Conservation (phyloP, 768 basidiomycete species). For the Hydnomerulius pinastri region DNA sequence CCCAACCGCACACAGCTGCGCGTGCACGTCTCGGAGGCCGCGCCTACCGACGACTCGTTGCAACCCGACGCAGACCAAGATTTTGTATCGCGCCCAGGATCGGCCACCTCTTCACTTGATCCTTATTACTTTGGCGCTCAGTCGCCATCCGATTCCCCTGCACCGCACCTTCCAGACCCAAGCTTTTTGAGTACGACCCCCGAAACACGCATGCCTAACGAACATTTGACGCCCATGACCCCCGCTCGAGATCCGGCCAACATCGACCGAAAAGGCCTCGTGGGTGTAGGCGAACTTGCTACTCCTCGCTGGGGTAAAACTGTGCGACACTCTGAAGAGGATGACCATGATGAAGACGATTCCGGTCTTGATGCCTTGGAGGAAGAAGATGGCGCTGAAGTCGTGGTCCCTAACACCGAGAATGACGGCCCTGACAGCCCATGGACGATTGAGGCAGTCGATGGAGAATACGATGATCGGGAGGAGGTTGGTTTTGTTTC, state of each 20-base stretch:
- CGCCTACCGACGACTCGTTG: conserved; percentile 29
- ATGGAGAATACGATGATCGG: conserved; percentile 72
- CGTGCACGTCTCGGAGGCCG: conserved; percentile 48
- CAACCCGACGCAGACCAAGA: conserved; percentile 47
- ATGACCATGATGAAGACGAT: conserved; percentile 44
- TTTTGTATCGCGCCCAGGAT: conserved; percentile 61
- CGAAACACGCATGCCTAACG: conserved; percentile 50
- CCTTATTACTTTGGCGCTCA: conserved; percentile 84
- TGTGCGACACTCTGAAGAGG: conserved; percentile 37
- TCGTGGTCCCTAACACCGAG: conserved; percentile 37
- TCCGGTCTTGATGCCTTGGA: conserved; percentile 30
- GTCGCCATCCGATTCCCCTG: conserved; percentile 69
- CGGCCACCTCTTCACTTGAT: conserved; percentile 80
- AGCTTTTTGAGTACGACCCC: conserved; percentile 56
- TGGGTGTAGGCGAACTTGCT: conserved; percentile 93
- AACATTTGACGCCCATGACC: conserved; percentile 67
- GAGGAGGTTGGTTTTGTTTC: conserved; percentile 55
- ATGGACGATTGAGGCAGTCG: conserved; percentile 87
- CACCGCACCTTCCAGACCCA: conserved; percentile 41
- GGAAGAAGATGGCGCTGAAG: conserved; percentile 35
- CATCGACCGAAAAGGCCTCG: conserved; percentile 84
- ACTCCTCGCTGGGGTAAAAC: conserved; percentile 92
- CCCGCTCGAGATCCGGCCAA: conserved; percentile 74
- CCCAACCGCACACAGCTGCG: conserved; percentile 39
- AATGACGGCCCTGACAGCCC: conserved; percentile 72